These are phyloP conservation scores for Lupinus albus DNA, from an alignment of 306 rosid genomes.

Conservation along the genomic window DNA sequence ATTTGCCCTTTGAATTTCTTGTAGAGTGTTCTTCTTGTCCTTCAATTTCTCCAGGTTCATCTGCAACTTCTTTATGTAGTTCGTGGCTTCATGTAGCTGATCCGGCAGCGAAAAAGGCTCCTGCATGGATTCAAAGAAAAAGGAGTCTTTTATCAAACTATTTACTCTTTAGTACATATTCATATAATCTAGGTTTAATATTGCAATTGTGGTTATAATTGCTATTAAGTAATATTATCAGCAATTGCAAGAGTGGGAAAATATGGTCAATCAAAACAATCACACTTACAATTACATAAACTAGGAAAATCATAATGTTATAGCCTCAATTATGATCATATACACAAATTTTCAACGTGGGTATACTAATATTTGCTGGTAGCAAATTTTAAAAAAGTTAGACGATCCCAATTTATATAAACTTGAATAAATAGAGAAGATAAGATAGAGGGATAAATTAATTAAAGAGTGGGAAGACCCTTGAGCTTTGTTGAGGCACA, in stretches of 20 bases:
- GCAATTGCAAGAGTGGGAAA: no score
- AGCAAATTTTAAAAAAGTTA: no score
- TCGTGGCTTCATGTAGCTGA: slow-evolving; percentile 66
- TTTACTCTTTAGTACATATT: neutral
- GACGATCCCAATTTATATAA: no score
- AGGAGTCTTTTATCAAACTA: neutral
- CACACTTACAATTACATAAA: no score
- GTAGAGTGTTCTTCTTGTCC: slow-evolving; percentile 57
- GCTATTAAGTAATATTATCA: no score
- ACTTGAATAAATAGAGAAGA: neutral
- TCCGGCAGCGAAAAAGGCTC: slow-evolving; percentile 52
- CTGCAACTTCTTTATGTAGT: slow-evolving; percentile 65
- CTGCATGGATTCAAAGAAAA: slow-evolving; percentile 38
- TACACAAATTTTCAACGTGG: no score
- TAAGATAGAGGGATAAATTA: neutral
- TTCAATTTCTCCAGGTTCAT: slow-evolving; percentile 61
- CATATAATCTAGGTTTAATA: no score
- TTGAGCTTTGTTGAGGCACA: slow-evolving; percentile 57
- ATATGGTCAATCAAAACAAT: no score
- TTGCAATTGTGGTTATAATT: no score
- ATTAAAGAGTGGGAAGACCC: slow-evolving; percentile 36
- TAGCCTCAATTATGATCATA: no score
- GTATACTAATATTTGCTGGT: no score
- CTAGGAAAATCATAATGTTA: no score
- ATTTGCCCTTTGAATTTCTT: slow-evolving; percentile 41